Conservation (phyloP, 345 rosid species). For the Aquilaria yunnanensis region DNA sequence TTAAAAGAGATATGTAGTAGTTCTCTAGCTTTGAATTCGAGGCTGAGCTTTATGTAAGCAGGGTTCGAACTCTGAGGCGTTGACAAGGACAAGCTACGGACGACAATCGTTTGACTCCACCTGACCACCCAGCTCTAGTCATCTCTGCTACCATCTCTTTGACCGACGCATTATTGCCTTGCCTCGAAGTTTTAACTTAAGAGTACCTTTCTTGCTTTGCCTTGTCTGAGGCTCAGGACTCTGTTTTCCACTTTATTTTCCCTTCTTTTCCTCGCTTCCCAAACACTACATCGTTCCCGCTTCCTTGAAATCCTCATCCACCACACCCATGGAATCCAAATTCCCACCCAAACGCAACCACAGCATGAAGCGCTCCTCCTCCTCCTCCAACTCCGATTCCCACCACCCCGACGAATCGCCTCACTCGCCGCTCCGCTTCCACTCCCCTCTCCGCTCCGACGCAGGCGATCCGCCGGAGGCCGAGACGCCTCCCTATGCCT, state of each 20-base stretch:
- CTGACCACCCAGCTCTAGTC: no score
- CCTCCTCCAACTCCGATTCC: slow-evolving; percentile 58
- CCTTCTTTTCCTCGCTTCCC: background rate
- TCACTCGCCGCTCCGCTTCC: slow-evolving; percentile 60
- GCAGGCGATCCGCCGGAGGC: slow-evolving; percentile 43
- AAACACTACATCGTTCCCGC: background rate
- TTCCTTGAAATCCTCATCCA: slow-evolving; percentile 8
- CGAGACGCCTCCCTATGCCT: slow-evolving; percentile 35
- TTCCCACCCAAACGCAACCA: slow-evolving; percentile 3
- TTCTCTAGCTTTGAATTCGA: no score
- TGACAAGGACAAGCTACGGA: no score
- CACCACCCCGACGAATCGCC: slow-evolving; percentile 43
- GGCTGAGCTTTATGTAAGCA: no score
- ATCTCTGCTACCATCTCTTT: no score
- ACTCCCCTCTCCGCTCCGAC: slow-evolving; percentile 66
- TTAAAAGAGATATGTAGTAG: no score
- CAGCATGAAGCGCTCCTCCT: slow-evolving; percentile 48
- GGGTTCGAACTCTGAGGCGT: no score
- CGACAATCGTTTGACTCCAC: no score
- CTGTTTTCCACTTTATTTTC: background rate
- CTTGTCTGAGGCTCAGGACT: no score
- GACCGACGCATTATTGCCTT: no score
- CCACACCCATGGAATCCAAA: slow-evolving; percentile 11
- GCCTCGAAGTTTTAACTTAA: no score
- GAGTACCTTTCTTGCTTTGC: no score